Evolutionary conservation across 2,329 filamentous ascomycete genomes (phyloP).

Genomic region (Daldinia sp.): DNA sequence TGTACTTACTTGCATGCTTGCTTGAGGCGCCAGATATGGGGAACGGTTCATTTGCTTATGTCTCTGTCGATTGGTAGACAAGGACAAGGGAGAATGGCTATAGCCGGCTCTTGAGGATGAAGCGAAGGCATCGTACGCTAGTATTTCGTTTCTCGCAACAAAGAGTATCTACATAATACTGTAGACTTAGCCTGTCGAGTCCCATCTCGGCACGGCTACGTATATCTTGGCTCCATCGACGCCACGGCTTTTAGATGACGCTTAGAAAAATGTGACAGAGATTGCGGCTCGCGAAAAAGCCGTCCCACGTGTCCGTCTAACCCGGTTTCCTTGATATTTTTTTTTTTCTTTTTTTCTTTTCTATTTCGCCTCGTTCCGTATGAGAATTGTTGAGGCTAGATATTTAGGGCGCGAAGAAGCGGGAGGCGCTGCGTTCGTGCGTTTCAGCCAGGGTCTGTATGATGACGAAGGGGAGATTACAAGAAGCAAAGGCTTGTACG

Average conservation of each 20-base stretch:
- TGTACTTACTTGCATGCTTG: background rate
- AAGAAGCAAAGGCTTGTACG: constrained; percentile 1
- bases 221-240: constrained; percentile 2
- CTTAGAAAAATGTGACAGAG: constrained; percentile 11
- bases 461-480: constrained; percentile 7
- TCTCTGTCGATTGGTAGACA: background rate
- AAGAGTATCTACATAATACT: background rate
- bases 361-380: constrained; percentile 15
- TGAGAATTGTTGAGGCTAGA: constrained; percentile 30
- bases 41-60: background rate
- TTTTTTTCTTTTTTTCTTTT: constrained; percentile 7
- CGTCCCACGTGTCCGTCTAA: constrained; percentile 19
- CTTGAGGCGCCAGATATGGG: background rate
- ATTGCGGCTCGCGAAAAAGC: constrained; percentile 32
- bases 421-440: constrained; percentile 31
- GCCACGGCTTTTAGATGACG: background rate
- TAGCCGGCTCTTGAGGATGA: constrained; percentile 3
- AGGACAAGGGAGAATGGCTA: constrained; percentile 18
- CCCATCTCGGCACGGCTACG: background rate
- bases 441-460: constrained; percentile 35
- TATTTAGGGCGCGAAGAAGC: constrained; percentile 16
- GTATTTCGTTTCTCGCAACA: background rate
- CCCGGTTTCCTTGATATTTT: background rate
- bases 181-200: background rate
- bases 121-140: background rate